A percentile compares a stretch with the other conserved stretches of the same genome.
These are phyloP conservation scores for Aspergillus jensenii DNA, from an alignment of 2,329 filamentous ascomycete species.

Conservation along the genomic window DNA sequence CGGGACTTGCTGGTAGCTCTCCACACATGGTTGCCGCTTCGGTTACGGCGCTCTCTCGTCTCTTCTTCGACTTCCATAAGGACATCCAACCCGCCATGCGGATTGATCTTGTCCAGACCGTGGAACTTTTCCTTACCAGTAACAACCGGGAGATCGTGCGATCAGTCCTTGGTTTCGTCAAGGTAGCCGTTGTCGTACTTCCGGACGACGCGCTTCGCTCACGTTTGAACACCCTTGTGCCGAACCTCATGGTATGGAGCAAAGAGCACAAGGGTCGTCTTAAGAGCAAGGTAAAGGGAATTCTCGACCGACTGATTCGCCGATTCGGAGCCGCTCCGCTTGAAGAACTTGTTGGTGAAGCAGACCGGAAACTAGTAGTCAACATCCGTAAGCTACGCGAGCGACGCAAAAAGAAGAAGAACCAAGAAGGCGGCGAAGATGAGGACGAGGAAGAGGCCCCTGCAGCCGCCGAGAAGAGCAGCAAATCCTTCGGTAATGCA, in stretches of 20 bases:
- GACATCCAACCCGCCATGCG: conserved; percentile 68
- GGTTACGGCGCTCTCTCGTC: conserved; percentile 91
- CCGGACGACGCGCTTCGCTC: conserved; percentile 77
- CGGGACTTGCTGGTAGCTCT: conserved; percentile 85
- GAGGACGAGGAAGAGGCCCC: conserved; percentile 52
- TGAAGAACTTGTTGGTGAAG: conserved; percentile 77
- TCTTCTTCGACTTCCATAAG: conserved; percentile 86
- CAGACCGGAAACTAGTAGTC: conserved; percentile 82
- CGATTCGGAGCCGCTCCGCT: conserved; percentile 83
- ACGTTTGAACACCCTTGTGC: conserved; percentile 73
- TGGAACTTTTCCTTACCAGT: conserved; percentile 93
- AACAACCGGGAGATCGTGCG: conserved; percentile 97
- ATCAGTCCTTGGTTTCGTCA: conserved; percentile 92
- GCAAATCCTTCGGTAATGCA: conserved; percentile 18
- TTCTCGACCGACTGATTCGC: conserved; percentile 89
- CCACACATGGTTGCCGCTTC: conserved; percentile 97
- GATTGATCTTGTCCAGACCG: conserved; percentile 83
- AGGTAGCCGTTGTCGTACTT: conserved; percentile 86
- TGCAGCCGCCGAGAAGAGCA: conserved; percentile 34
- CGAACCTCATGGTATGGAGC: conserved; percentile 92
- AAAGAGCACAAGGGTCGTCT: conserved; percentile 98
- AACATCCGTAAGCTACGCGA: conserved; percentile 97
- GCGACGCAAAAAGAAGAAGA: conserved; percentile 85
- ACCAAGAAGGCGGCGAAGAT: conserved; percentile 60
- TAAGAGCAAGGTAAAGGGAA: conserved; percentile 96